Evolutionary conservation across 208 protist species (phyloP).

Genomic region (Trypanosoma conorhini): DNA sequence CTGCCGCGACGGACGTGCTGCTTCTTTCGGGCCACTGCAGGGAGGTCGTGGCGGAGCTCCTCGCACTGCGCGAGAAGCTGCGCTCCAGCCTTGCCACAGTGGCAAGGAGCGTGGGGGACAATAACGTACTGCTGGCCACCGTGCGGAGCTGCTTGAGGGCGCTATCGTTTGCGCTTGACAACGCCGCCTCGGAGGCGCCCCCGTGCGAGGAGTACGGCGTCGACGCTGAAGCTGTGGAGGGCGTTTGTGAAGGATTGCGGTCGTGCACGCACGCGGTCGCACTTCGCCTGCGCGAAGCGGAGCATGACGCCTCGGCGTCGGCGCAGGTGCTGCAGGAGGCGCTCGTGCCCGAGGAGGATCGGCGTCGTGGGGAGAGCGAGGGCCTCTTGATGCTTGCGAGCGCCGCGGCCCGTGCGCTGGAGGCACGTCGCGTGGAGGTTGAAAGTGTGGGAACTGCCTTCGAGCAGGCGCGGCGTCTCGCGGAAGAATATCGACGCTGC

Average conservation of each 20-base stretch:
- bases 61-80: conserved; percentile 14
- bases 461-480: conserved; percentile 9
- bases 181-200: background rate
- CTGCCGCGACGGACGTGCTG: background rate
- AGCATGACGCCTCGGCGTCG: conserved; percentile 9
- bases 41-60: conserved; percentile 17
- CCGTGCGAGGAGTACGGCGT: background rate
- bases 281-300: conserved; percentile 19
- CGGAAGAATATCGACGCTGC: conserved; percentile 7
- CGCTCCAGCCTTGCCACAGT: background rate
- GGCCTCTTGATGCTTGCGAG: conserved; percentile 6
- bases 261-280: background rate
- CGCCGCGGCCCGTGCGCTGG: conserved; percentile 1
- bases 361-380: background rate
- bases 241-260: conserved; percentile 10
- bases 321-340: conserved; percentile 12
- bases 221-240: background rate
- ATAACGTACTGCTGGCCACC: conserved; percentile 8
- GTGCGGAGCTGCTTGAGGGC: conserved; percentile 5
- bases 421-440: conserved; percentile 6
- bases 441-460: conserved; percentile 6
- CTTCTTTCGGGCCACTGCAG: conserved; percentile 13
- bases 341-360: background rate
- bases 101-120: background rate
- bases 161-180: conserved; percentile 6